Conservation (phyloP, 768 basidiomycete genomes). For the Sarcodon aspratus region DNA sequence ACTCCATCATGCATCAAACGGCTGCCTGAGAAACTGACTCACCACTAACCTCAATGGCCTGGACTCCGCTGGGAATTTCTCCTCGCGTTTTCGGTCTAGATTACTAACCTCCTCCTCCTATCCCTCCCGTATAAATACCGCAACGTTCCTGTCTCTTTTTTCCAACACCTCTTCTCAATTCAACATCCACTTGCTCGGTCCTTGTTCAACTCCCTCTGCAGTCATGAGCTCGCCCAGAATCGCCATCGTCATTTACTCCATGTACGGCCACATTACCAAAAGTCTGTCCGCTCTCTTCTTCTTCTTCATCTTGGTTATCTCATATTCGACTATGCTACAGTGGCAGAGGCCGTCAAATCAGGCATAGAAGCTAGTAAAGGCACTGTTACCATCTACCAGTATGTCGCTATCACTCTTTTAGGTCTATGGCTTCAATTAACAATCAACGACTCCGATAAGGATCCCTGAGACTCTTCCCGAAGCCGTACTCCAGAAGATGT, state of each 20-base stretch:
- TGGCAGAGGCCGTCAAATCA: conserved; percentile 41
- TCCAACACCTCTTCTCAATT: no score
- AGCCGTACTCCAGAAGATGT: conserved; percentile 57
- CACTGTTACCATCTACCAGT: conserved; percentile 37
- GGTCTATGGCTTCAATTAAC: neutral
- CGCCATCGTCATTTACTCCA: conserved; percentile 63
- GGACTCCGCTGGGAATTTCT: no score
- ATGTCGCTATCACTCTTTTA: conserved; percentile 2
- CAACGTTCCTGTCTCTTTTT: no score
- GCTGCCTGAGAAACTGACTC: no score
- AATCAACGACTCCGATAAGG: conserved; percentile 20
- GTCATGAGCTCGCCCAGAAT: conserved; percentile 29
- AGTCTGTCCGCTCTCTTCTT: conserved; percentile 26
- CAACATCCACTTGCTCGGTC: no score
- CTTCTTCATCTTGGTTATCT: neutral
- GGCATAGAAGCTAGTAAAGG: conserved; percentile 33
- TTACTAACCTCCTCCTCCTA: no score
- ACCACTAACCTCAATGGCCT: no score
- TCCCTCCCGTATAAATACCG: no score
- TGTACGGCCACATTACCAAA: conserved; percentile 66
- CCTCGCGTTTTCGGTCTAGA: no score
- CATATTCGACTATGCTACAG: conserved; percentile 21
- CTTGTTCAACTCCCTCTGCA: neutral
- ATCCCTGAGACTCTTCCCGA: conserved; percentile 69
- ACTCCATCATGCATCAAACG: no score